A percentile compares a stretch with the other conserved stretches of the same genome.
These are phyloP conservation scores for Paecilomyces sp. DNA, from an alignment of 2,329 filamentous ascomycete species.

Conservation along the genomic window DNA sequence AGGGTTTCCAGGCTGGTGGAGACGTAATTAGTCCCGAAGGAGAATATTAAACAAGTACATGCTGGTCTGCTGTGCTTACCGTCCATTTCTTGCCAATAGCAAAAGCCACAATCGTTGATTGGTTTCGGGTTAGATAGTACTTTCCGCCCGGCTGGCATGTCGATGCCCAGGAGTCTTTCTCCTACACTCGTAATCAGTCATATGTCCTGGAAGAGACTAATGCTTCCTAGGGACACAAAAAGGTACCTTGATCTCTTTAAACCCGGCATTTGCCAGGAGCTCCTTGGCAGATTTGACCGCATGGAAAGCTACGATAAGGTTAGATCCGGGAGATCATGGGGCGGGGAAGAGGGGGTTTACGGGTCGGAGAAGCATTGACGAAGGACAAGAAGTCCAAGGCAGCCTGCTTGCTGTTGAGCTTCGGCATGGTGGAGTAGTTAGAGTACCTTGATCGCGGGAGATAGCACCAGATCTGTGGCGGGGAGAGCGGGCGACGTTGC, in stretches of 20 bases:
- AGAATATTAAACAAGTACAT: not conserved
- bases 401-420: slow-evolving; percentile 28
- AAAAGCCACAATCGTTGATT: slow-evolving; percentile 86
- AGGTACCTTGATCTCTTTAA: slow-evolving; percentile 67
- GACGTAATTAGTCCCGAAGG: not conserved
- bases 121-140: slow-evolving; percentile 93
- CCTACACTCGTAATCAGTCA: slow-evolving; percentile 35
- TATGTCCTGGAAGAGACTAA: not conserved
- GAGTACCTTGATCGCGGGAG: slow-evolving; percentile 5
- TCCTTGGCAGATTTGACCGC: slow-evolving; percentile 73
- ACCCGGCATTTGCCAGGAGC: slow-evolving; percentile 74
- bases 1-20: slow-evolving; percentile 64
- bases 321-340: slow-evolving; percentile 10
- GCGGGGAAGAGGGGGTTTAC: slow-evolving; percentile 41
- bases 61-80: slow-evolving; percentile 18
- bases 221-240: not conserved
- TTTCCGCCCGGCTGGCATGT: slow-evolving; percentile 78
- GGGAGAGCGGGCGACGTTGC: not conserved
- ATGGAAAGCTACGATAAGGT: slow-evolving; percentile 67
- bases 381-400: slow-evolving; percentile 86
- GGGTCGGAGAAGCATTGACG: slow-evolving; percentile 88
- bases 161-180: slow-evolving; percentile 81
- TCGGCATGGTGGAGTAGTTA: slow-evolving; percentile 17
- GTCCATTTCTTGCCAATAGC: slow-evolving; percentile 86
- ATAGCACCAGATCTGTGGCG: not conserved